phyloP scores from a whole-genome alignment of 306 rosid genomes.

The Pueraria montana region DNA sequence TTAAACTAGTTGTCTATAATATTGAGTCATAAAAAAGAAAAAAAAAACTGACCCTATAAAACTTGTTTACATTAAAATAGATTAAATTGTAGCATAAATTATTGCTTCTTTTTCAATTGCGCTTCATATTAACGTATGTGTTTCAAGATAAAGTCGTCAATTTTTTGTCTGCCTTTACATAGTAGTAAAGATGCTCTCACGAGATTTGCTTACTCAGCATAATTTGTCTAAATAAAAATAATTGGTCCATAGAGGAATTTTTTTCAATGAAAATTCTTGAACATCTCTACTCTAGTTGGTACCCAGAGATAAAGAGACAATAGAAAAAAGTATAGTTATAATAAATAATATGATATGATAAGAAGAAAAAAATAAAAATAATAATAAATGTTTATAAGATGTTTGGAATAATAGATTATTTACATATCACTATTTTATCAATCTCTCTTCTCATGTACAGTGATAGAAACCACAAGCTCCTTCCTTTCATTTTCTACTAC shows the following conservation, averaged over 20 bases:
- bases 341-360: too few relatives aligned
- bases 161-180: slow-evolving; percentile 30
- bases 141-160: not conserved
- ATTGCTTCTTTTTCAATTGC: not conserved
- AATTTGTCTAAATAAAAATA: not conserved
- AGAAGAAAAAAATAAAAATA: too few relatives aligned
- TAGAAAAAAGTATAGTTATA: too few relatives aligned
- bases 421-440: too few relatives aligned
- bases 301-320: too few relatives aligned
- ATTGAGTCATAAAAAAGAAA: too few relatives aligned
- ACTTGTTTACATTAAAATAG: too few relatives aligned
- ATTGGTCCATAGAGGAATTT: not conserved
- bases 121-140: not conserved
- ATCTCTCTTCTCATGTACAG: not conserved
- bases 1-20: too few relatives aligned
- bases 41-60: too few relatives aligned
- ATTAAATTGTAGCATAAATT: too few relatives aligned
- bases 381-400: too few relatives aligned
- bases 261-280: not conserved
- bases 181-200: slow-evolving; percentile 42
- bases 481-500: not conserved
- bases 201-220: slow-evolving; percentile 24
- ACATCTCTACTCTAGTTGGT: not conserved
- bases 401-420: too few relatives aligned
- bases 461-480: not conserved